Percentiles rank a stretch among this genome's conserved stretches.
These are phyloP conservation scores for Alternaria sp. DNA, from an alignment of 2,329 filamentous ascomycete genomes.

Conservation along the genomic window DNA sequence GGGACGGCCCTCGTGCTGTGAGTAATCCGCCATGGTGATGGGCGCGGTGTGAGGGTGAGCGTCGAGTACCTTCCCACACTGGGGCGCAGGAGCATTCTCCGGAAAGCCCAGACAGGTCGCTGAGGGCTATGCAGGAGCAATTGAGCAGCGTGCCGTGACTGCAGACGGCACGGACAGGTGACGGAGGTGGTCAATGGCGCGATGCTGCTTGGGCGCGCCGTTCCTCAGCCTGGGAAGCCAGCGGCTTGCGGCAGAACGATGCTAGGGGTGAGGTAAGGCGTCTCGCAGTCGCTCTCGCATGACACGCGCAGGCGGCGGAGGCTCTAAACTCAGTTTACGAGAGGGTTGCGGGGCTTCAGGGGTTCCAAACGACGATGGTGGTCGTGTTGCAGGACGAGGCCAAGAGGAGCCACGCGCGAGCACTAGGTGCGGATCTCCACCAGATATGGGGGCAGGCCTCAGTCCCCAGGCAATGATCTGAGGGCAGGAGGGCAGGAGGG, in stretches of 20 bases:
- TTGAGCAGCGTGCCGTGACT: constrained; percentile 14
- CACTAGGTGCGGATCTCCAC: constrained; percentile 15
- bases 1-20: constrained; percentile 30
- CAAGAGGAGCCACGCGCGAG: constrained; percentile 23
- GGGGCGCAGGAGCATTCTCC: constrained; percentile 39
- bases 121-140: constrained; percentile 15
- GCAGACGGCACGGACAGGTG: constrained; percentile 15
- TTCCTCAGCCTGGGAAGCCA: not conserved
- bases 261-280: constrained; percentile 15
- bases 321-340: constrained; percentile 22
- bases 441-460: not conserved
- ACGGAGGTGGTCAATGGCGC: constrained; percentile 13
- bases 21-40: constrained; percentile 32
- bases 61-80: constrained; percentile 22
- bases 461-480: not conserved
- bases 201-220: constrained; percentile 9
- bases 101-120: constrained; percentile 17
- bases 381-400: constrained; percentile 21
- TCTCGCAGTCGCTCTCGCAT: constrained; percentile 29
- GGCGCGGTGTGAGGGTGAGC: constrained; percentile 13
- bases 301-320: constrained; percentile 24
- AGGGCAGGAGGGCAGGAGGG: not conserved
- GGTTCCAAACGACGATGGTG: constrained; percentile 25
- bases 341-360: constrained; percentile 18
- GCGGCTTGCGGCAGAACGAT: constrained; percentile 2